Evolutionary conservation across 2,329 filamentous ascomycete genomes (phyloP), one percentile per base, ranked within the genome.

Genomic region (Thelonectria olida): DNA sequence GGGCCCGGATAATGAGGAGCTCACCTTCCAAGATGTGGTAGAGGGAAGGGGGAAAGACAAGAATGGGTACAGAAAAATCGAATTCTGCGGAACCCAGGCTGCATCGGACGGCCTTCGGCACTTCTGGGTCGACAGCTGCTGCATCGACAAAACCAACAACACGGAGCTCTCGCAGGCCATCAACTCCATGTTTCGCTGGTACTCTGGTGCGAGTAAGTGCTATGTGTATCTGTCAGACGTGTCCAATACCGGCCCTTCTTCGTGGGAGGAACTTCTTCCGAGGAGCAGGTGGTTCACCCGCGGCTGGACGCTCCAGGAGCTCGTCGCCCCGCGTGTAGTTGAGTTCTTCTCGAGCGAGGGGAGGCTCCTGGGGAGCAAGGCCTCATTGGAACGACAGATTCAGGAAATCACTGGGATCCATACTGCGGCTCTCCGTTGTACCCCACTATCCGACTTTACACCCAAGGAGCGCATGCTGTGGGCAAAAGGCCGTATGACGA

Each of bases 141-240:
- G 48, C n/a, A 51, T 51, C 31, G 48, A 51, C 48, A 51, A 51
- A 15, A 38, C 22, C 19, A 51, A 36, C n/a, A 51, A 31, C 9
- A 36, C 48, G 4, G 48, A 51, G 48, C 34, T 51, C 2, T 51
- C 48, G 8, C 31, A 51, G 34, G 48, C 48, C 13, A 51, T 51
- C 22, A 39, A 39, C n/a, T 38, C 28, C 48, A 51, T 51, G 34
- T 51, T 51, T 36, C n/a, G 8, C 8, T 51, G 48, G 48, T 51
- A 51, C 34, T 12, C 13, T 13, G n/a, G 25, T 9, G 48, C 48
- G 31, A 34, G 13, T 3, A 34, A 34, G 9, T 34, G 31, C 12
- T 34, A 34, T 15, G 7, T 34, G 7, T 13, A 34, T 34, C 9
- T 34, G 9, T 34, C 31, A 4, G 31, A 34, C 31, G 12, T 34